Evolutionary conservation across 306 rosid genomes (phyloP).

Genomic region (Prunus salicina): DNA sequence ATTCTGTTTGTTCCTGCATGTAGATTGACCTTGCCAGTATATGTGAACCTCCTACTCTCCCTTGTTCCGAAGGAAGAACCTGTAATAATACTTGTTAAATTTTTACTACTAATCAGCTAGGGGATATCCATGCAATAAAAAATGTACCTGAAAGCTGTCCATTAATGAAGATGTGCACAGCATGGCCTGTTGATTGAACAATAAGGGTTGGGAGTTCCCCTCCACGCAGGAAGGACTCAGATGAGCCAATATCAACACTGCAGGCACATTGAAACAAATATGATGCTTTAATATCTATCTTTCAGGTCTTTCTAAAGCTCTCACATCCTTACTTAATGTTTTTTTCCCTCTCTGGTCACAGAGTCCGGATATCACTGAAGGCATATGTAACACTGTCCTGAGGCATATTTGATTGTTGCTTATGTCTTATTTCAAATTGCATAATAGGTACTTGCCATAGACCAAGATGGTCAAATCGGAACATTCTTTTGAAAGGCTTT

Average conservation of each 20-base stretch:
- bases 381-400: background rate
- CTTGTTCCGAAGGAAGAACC: slow-evolving; percentile 94
- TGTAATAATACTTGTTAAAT: slow-evolving; percentile 31
- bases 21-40: slow-evolving; percentile 71
- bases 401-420: background rate
- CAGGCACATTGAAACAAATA: slow-evolving; percentile 24
- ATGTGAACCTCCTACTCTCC: slow-evolving; percentile 77
- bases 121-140: slow-evolving; percentile 26
- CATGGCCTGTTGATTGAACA: slow-evolving; percentile 91
- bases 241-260: slow-evolving; percentile 74
- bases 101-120: slow-evolving; percentile 11
- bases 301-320: background rate
- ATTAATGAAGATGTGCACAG: slow-evolving; percentile 86
- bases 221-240: slow-evolving; percentile 80
- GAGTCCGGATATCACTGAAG: background rate
- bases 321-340: too few relatives aligned
- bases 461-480: background rate
- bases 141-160: slow-evolving; percentile 78
- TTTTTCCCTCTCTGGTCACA: too few relatives aligned
- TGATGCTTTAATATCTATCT: background rate
- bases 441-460: background rate
- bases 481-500: background rate
- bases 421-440: background rate
- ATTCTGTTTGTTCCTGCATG: slow-evolving; percentile 80
- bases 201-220: slow-evolving; percentile 84